Percentiles rank a stretch among this genome's conserved stretches.
Conservation (phyloP, 108 stramenopile genomes). For the Thalassiosira profunda region DNA sequence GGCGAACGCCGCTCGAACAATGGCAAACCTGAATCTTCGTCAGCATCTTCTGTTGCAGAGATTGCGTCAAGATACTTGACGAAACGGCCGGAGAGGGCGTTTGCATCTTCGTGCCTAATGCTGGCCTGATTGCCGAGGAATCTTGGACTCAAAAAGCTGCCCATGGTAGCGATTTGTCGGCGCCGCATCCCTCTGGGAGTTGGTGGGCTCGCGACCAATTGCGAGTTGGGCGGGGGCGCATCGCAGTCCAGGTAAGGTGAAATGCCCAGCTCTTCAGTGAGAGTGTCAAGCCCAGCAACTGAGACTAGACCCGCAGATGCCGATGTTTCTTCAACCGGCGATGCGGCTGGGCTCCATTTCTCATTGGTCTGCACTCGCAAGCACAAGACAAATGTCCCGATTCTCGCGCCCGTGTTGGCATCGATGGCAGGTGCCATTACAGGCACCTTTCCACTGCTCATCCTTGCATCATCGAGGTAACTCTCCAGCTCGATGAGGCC, state of each 20-base stretch:
- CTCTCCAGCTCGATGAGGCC: constrained; percentile 32
- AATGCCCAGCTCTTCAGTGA: constrained; percentile 53
- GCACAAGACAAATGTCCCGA: constrained; percentile 57
- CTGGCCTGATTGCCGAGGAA: constrained; percentile 66
- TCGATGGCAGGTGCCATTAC: constrained; percentile 55
- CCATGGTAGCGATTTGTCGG: constrained; percentile 82
- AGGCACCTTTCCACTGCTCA: constrained; percentile 10
- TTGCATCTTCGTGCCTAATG: constrained; percentile 51
- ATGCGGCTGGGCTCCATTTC: not conserved
- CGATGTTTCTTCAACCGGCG: not conserved
- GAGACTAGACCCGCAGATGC: constrained; percentile 57
- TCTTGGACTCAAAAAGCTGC: constrained; percentile 59
- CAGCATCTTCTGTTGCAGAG: constrained; percentile 27
- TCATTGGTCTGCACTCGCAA: constrained; percentile 50
- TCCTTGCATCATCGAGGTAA: constrained; percentile 24
- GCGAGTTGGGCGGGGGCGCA: not conserved
- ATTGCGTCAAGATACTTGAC: constrained; percentile 36
- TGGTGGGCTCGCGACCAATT: not conserved
- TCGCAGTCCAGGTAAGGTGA: constrained; percentile 47
- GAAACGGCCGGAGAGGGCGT: constrained; percentile 48
- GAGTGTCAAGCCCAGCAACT: constrained; percentile 65
- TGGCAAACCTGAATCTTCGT: constrained; percentile 43
- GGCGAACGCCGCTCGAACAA: constrained; percentile 65
- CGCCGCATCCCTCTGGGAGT: constrained; percentile 35
- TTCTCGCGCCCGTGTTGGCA: constrained; percentile 32